Percentiles rank a stretch among this genome's conserved stretches.
phyloP scores from a whole-genome alignment of 768 basidiomycete species.

The Candolleomyces eurysporus region DNA sequence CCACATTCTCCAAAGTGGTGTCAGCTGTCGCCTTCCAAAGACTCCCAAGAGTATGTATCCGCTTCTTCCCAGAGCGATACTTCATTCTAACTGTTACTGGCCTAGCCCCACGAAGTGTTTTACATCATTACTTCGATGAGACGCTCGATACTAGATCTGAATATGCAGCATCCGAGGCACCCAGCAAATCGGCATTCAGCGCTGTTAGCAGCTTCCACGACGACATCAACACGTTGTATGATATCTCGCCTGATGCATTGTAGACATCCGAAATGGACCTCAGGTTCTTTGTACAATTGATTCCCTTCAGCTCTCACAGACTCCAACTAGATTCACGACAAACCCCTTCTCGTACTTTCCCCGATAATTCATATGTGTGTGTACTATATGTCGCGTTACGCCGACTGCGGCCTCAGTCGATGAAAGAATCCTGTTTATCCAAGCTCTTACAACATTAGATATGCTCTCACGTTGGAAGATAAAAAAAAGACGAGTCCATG shows the following conservation, averaged over 20 bases:
- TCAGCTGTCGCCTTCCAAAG: conserved; percentile 85
- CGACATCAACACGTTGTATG: conserved; percentile 59
- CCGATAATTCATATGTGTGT: too few species aligned
- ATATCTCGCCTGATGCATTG: conserved; percentile 70
- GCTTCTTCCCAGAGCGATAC: neutral
- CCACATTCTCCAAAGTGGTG: conserved; percentile 88
- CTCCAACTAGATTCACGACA: too few species aligned
- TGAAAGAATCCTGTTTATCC: too few species aligned
- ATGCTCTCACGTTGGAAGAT: too few species aligned
- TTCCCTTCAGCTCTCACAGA: too few species aligned
- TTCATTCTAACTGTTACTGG: neutral
- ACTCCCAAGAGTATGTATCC: conserved; percentile 82
- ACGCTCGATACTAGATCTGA: conserved; percentile 59
- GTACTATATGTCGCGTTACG: too few species aligned
- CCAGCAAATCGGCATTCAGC: conserved; percentile 53
- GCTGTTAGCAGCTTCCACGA: conserved; percentile 45
- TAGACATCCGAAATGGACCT: conserved; percentile 23
- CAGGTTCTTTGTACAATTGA: too few species aligned
- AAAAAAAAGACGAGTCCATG: too few species aligned
- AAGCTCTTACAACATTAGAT: too few species aligned
- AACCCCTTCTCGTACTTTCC: too few species aligned
- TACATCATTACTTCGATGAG: conserved; percentile 94
- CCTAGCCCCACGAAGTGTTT: conserved; percentile 81
- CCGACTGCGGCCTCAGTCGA: too few species aligned
- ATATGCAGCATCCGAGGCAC: conserved; percentile 58